A percentile compares a stretch with the other conserved stretches of the same genome.
phyloP scores from a whole-genome alignment of 2,329 filamentous ascomycete species.

The Fusarium luffae region DNA sequence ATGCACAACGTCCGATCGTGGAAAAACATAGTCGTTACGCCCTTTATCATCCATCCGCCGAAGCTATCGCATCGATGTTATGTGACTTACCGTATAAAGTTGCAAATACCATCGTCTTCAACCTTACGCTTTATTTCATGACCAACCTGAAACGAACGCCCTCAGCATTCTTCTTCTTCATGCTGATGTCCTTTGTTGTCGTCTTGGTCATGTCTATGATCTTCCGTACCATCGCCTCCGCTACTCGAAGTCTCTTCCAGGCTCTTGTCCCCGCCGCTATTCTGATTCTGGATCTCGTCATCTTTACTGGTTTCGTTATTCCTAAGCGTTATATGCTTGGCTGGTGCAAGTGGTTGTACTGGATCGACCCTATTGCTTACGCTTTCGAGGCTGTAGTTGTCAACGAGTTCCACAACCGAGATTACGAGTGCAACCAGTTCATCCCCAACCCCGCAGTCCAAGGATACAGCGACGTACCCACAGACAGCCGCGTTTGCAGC shows the following conservation, averaged over 20 bases:
- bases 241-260: slow-evolving; percentile 46
- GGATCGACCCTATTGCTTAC: slow-evolving; percentile 82
- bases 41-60: slow-evolving; percentile 88
- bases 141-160: slow-evolving; percentile 79
- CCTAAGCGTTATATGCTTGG: slow-evolving; percentile 76
- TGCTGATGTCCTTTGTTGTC: slow-evolving; percentile 78
- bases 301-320: slow-evolving; percentile 77
- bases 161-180: slow-evolving; percentile 86
- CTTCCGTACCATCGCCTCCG: slow-evolving; percentile 57
- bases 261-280: slow-evolving; percentile 47
- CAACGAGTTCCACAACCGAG: slow-evolving; percentile 79
- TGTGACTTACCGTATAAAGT: slow-evolving; percentile 85
- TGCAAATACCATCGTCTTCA: slow-evolving; percentile 79
- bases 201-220: slow-evolving; percentile 77
- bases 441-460: slow-evolving; percentile 53
- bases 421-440: slow-evolving; percentile 64
- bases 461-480: slow-evolving; percentile 43
- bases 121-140: slow-evolving; percentile 87
- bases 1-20: slow-evolving; percentile 89
- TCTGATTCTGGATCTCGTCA: slow-evolving; percentile 60
- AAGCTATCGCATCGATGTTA: slow-evolving; percentile 88
- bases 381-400: slow-evolving; percentile 83
- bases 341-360: slow-evolving; percentile 88
- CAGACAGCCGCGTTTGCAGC: slow-evolving; percentile 56
- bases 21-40: slow-evolving; percentile 91